phyloP scores from a whole-genome alignment of 306 rosid species.

The Quercus wislizeni region DNA sequence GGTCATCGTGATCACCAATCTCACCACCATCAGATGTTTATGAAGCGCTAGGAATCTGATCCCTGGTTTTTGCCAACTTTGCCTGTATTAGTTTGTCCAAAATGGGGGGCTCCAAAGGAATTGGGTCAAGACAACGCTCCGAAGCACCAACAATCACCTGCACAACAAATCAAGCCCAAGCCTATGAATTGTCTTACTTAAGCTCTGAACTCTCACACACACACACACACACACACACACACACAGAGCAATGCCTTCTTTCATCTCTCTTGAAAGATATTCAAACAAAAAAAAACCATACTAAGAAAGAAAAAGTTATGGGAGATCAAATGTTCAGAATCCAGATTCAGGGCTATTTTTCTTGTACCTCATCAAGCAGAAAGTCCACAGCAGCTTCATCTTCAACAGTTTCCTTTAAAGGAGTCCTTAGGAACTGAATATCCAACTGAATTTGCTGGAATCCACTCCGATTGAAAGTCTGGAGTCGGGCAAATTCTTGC shows the following conservation, averaged over 20 bases:
- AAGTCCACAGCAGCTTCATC: conserved; percentile 91
- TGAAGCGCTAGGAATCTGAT: conserved; percentile 44
- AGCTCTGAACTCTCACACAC: not conserved
- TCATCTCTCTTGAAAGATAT: not conserved
- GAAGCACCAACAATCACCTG: conserved; percentile 91
- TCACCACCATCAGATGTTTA: conserved; percentile 20
- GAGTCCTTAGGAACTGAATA: conserved; percentile 76
- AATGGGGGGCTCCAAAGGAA: conserved; percentile 82
- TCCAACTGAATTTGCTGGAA: conserved; percentile 97
- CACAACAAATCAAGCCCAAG: conserved; percentile 11
- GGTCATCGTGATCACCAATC: conserved; percentile 2
- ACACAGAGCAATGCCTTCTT: not conserved
- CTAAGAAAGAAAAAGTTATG: not conserved
- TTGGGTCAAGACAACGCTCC: conserved; percentile 90
- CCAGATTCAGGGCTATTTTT: not conserved
- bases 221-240: not conserved
- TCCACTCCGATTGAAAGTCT: conserved; percentile 89
- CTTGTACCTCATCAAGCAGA: conserved; percentile 84
- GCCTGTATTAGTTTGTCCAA: conserved; percentile 82
- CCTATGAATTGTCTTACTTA: not conserved
- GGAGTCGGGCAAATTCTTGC: conserved; percentile 85
- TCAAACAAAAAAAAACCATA: not conserved
- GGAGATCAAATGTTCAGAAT: conserved; percentile 6
- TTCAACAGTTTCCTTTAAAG: conserved; percentile 71
- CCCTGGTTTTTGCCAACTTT: conserved; percentile 63